Base-by-base conservation (phyloP, 1,284 basidiomycete genomes). In the Papiliotrema terrestris region DNA sequence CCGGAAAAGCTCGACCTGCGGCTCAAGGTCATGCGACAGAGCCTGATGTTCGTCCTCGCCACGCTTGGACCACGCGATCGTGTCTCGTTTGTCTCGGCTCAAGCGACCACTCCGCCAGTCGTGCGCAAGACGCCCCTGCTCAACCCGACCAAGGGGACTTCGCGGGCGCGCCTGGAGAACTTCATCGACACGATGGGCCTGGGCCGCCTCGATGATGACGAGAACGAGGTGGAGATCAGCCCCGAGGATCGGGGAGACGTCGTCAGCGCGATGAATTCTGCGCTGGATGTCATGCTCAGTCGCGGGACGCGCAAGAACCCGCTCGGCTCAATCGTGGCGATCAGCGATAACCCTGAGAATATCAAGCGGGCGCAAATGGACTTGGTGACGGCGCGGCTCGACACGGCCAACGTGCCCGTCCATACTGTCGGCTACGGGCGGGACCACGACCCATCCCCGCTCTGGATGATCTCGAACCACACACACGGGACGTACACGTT, bases 281-380 rank as follows among this genome's bases (percentile, higher is more conserved):
- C 87, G 26, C 83, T 98, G 22, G 95, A 98, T 72, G 86, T 94
- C 26, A 87, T 97, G 17, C 78, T 98, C 26, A 93, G 96, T 72
- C 87, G 95, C 56, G 96, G 95, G 79, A 79, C 85, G 38, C 29
- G 29, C 29, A 88, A 90, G 64, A 97, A 96, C 72, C 85, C 91
- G 0, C 78, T 94, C 15, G 87, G 90, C 0, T 91, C 91, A 19
- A 89, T 98, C 85, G 78, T 97, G 45, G 82, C 98, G 22, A 86
- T 98, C 63, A 92, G 90, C 73, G 95, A 98, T 70, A 87, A 90
- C 1, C 81, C 87, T 5, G 93, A 97, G 68, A 87, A 84, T 60
- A 91, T 93, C 13, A 85, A 90, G 48, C 86, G 92, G n/a, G 89
- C 91, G n/a, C 92, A 97, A 76, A 97, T 98, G 91, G 93, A 98